Percentiles rank a stretch among this genome's conserved stretches.
Conservation (phyloP, 2,329 filamentous ascomycete genomes). For the Lecanicillium sp. region DNA sequence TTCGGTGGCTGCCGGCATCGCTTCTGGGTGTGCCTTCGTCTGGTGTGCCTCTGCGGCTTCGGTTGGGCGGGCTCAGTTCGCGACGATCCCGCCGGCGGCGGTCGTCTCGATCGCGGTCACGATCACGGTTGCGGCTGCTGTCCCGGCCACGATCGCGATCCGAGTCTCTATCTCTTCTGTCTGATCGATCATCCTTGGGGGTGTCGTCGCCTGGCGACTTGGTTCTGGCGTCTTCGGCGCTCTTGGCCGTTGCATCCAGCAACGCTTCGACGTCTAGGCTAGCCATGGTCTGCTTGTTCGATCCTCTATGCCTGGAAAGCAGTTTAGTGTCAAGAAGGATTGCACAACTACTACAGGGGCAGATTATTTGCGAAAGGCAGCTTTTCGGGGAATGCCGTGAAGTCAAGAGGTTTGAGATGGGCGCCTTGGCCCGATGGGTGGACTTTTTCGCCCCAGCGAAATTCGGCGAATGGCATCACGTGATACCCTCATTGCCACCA, state of each 20-base stretch:
- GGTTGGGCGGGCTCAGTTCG: constrained; percentile 46
- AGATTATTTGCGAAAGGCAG: too few species aligned
- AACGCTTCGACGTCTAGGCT: constrained; percentile 77
- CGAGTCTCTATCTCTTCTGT: constrained; percentile 47
- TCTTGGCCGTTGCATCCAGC: constrained; percentile 74
- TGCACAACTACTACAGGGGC: too few species aligned
- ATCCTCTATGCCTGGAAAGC: too few species aligned
- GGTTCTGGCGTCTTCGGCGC: constrained; percentile 40
- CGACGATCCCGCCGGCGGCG: constrained; percentile 41
- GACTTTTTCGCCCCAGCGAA: too few species aligned
- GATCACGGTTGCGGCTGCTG: constrained; percentile 46
- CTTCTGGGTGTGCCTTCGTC: constrained; percentile 62
- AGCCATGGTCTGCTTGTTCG: constrained; percentile 29
- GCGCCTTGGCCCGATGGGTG: too few species aligned
- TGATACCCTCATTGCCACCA: too few species aligned
- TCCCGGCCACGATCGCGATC: constrained; percentile 51
- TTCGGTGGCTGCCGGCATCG: constrained; percentile 73
- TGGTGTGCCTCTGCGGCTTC: constrained; percentile 39
- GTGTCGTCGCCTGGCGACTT: constrained; percentile 44
- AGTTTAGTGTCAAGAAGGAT: too few species aligned
- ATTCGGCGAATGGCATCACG: too few species aligned
- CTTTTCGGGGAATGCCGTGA: too few species aligned
- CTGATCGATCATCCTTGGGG: constrained; percentile 31
- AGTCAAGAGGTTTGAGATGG: too few species aligned
- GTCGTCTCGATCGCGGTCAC: constrained; percentile 40